Base-by-base conservation (phyloP, 805 yeast species). In the Lipomyces mesembrius region DNA sequence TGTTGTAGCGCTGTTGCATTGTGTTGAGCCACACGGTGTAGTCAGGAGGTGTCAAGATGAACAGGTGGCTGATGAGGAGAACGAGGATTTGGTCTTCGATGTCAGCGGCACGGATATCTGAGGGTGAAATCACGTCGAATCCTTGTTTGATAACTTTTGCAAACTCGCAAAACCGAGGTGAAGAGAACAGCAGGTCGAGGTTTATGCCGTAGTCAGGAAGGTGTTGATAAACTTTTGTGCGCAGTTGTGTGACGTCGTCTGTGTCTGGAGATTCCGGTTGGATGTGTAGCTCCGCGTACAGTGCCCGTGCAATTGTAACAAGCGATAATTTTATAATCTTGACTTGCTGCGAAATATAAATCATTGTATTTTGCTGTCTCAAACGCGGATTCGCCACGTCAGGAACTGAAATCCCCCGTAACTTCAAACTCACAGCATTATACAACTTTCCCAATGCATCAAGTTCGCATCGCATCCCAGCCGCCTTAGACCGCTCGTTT, bases 61-160 rank as follows among this genome's bases (percentile, higher is more conserved):
- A 52, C 14, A 35, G 61, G 9, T 49, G 37, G 56, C 60, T 37
- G 7, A 65, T 25, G 20, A 66, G 66, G 4, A 70, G 56, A 5
- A 67, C 49, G 6, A 70, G 58, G 34, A 67, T 52, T 29, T 63
- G 70, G 34, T 70, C 72, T 6, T 66, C 71, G 2, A 34, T 37
- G n/a, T 37, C 64, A 12, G 35, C 37, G 17, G 64, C 71, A n/a
- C 49, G 57, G 27, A 70, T 54, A 4, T 55, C 64, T 7, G 59
- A 22, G 2, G 66, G 49, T 29, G 67, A 70, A 2, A 35, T 37
- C 14, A 64, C 43, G 27, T 70, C 72, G 37, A 65, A 70, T 5
- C 39, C 63, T 9, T 43, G n/a, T 6, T 51, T 62, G 17, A 70
- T 55, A 3, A 49, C 53, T 2, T 39, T 22, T 11, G 46, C 37